Evolutionary conservation across 2,329 filamentous ascomycete species (phyloP).

Genomic region (Dactylella cylindrospora): DNA sequence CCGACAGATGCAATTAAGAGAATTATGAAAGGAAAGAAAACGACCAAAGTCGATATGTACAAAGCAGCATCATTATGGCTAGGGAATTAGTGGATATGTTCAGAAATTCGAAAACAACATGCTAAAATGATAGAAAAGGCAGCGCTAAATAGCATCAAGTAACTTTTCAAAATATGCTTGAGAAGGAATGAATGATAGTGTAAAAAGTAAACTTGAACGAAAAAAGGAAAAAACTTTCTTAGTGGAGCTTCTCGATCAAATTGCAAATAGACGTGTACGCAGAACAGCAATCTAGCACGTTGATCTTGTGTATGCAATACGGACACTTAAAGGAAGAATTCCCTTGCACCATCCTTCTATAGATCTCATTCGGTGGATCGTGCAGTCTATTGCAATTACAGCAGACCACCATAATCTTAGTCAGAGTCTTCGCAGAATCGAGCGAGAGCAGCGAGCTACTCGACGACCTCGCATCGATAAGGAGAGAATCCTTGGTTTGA

Average conservation of each 20-base stretch:
- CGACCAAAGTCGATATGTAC: not conserved
- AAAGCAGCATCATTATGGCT: no score
- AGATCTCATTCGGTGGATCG: conserved; percentile 38
- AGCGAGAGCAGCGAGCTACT: conserved; percentile 36
- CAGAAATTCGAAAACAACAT: not conserved
- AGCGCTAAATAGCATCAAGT: not conserved
- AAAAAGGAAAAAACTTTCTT: no score
- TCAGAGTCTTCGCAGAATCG: conserved; percentile 35
- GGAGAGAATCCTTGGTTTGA: conserved; percentile 7
- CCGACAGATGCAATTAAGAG: no score
- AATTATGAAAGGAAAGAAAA: conserved; percentile 1
- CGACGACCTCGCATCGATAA: conserved; percentile 10
- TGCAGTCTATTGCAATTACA: conserved; percentile 40
- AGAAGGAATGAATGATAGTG: not conserved
- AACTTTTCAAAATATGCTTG: no score
- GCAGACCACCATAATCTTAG: conserved; percentile 25
- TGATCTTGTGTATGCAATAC: conserved; percentile 33
- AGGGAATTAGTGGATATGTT: conserved; percentile 2
- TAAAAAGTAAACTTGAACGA: no score
- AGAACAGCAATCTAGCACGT: conserved; percentile 37
- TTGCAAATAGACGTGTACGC: conserved; percentile 43
- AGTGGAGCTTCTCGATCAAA: conserved; percentile 38
- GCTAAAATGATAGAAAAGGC: not conserved
- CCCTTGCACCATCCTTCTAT: conserved; percentile 34
- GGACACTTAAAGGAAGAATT: conserved; percentile 30